phyloP scores from a whole-genome alignment of 139 green algal genomes.

The Chlamydomonas schloesseri region DNA sequence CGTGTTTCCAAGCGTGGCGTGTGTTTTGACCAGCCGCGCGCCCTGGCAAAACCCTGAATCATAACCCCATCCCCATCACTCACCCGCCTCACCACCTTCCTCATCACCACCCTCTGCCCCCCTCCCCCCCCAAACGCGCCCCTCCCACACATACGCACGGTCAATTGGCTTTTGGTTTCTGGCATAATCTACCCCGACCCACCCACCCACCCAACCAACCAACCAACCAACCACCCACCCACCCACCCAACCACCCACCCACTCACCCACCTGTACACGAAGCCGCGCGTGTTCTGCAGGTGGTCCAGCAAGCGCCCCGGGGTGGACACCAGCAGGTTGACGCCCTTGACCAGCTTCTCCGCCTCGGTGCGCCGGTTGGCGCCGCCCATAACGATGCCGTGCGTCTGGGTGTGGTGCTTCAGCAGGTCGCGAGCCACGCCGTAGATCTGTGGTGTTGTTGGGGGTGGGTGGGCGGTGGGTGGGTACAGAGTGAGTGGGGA shows the following conservation, averaged over 20 bases:
- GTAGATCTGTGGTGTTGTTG: too few relatives aligned
- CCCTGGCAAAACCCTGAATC: too few relatives aligned
- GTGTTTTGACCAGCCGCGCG: too few relatives aligned
- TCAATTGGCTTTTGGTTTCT: too few relatives aligned
- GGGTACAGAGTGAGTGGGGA: background rate
- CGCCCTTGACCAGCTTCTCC: slow-evolving; percentile 94
- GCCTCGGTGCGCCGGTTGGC: slow-evolving; percentile 96
- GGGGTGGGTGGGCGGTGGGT: too few relatives aligned
- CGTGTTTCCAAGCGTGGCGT: too few relatives aligned
- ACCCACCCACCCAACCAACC: background rate
- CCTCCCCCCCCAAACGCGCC: too few relatives aligned
- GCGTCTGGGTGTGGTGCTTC: slow-evolving; percentile 93
- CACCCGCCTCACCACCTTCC: too few relatives aligned
- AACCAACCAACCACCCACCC: background rate
- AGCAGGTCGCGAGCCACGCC: slow-evolving; percentile 93
- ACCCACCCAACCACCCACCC: background rate
- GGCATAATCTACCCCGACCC: too few relatives aligned
- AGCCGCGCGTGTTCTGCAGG: slow-evolving; percentile 93
- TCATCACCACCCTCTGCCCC: too few relatives aligned
- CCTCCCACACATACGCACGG: too few relatives aligned
- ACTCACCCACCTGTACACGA: slow-evolving; percentile 42
- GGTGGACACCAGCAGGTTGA: slow-evolving; percentile 96
- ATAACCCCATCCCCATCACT: too few relatives aligned
- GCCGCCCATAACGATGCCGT: slow-evolving; percentile 97
- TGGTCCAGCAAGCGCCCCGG: slow-evolving; percentile 97